phyloP scores from a whole-genome alignment of 2,329 filamentous ascomycete genomes.

The Hortaea sp. region DNA sequence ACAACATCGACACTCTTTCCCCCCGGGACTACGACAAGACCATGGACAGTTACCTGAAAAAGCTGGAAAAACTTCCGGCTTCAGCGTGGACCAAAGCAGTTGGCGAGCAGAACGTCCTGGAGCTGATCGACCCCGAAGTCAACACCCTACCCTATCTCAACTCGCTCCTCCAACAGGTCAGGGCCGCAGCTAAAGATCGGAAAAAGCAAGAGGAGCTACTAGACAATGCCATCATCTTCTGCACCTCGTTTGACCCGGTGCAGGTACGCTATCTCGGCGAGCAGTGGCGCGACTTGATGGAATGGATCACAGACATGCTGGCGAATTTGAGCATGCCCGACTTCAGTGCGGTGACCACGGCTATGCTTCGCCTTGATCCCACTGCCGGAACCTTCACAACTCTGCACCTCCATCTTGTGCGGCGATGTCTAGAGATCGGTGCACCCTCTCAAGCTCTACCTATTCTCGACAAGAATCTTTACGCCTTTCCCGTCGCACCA shows the following conservation, averaged over 20 bases:
- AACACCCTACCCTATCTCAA: conserved; percentile 52
- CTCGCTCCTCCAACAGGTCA: conserved; percentile 35
- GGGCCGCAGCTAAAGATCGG: conserved; percentile 15
- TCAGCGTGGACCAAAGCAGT: conserved; percentile 27
- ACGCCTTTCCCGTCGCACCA: conserved; percentile 48
- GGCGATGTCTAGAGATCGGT: conserved; percentile 46
- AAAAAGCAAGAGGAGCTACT: conserved; percentile 33
- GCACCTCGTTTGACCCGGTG: conserved; percentile 41
- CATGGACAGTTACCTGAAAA: conserved; percentile 25
- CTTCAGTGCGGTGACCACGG: conserved; percentile 34
- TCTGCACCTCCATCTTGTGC: conserved; percentile 49
- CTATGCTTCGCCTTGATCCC: conserved; percentile 58
- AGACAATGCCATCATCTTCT: conserved; percentile 39
- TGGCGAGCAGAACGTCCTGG: conserved; percentile 31
- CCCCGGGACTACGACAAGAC: conserved; percentile 31
- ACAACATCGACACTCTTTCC: conserved; percentile 16
- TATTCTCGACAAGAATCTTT: conserved; percentile 55
- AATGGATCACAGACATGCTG: conserved; percentile 15
- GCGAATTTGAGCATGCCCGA: conserved; percentile 5
- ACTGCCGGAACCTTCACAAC: conserved; percentile 56
- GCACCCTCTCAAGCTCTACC: conserved; percentile 46
- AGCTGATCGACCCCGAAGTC: conserved; percentile 44
- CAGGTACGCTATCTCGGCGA: conserved; percentile 46
- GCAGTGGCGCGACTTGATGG: conserved; percentile 37
- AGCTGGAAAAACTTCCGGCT: conserved; percentile 24